phyloP scores from a whole-genome alignment of 1,139 yeast genomes.

The Yarrowia galli region DNA sequence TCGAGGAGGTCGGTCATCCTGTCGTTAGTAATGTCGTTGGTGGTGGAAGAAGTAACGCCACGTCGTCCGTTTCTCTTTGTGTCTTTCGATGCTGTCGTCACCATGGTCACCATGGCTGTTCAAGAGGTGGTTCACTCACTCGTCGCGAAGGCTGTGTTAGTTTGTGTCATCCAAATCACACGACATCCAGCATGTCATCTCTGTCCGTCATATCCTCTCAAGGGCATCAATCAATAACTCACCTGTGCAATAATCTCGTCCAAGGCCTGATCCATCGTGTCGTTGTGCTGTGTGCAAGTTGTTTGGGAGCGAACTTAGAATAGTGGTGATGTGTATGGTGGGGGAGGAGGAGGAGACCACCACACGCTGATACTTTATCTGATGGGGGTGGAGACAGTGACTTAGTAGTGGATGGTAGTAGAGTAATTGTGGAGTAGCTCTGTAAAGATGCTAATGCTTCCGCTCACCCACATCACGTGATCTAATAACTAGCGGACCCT shows the following conservation, averaged over 20 bases:
- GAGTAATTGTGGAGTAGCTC: no score
- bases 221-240: not conserved
- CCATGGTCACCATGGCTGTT: not conserved
- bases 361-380: no score
- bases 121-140: not conserved
- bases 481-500: no score
- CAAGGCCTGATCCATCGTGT: constrained; percentile 38
- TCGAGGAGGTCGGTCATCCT: constrained; percentile 35
- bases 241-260: constrained; percentile 34
- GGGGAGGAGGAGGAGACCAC: not conserved
- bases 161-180: not conserved
- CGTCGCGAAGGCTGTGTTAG: constrained; percentile 39
- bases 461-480: no score
- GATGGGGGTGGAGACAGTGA: no score
- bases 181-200: not conserved
- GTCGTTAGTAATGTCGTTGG: not conserved
- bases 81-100: not conserved
- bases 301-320: constrained; percentile 16
- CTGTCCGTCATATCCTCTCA: not conserved
- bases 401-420: no score
- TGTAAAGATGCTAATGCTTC: no score
- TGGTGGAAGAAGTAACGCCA: no score
- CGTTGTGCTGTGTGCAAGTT: constrained; percentile 23
- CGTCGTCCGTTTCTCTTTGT: not conserved
- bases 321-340: not conserved